Evolutionary conservation across 768 basidiomycete genomes (phyloP).

Genomic region (Lactarius hatsudake): DNA sequence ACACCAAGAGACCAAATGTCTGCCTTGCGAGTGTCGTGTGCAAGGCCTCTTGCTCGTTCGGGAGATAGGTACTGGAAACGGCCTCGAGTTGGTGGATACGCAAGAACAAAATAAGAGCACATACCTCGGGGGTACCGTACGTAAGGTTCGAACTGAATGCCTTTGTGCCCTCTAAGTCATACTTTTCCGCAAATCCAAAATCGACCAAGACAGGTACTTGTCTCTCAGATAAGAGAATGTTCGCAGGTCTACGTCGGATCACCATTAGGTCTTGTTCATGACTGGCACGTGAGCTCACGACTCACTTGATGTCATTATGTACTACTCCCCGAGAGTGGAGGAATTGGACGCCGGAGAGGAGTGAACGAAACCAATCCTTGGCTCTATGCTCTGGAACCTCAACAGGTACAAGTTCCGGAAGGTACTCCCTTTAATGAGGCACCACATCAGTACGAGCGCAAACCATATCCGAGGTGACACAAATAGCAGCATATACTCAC

Average conservation of each 20-base stretch:
- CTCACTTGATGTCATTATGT: constrained; percentile 93
- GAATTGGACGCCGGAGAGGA: constrained; percentile 80
- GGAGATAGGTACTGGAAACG: constrained; percentile 80
- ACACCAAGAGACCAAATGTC: constrained; percentile 85
- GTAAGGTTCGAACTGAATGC: constrained; percentile 82
- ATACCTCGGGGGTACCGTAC: constrained; percentile 89
- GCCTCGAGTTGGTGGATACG: background rate
- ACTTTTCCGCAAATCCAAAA: constrained; percentile 93
- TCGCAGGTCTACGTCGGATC: constrained; percentile 65
- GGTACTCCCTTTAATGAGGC: constrained; percentile 66
- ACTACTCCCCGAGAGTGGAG: constrained; percentile 81
- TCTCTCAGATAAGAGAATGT: constrained; percentile 79
- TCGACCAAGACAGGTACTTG: constrained; percentile 89
- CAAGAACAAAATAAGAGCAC: background rate
- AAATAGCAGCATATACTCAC: constrained; percentile 45
- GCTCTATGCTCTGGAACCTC: constrained; percentile 80
- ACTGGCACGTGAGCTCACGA: constrained; percentile 22
- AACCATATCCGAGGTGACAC: background rate
- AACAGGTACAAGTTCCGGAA: constrained; percentile 84
- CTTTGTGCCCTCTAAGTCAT: constrained; percentile 57
- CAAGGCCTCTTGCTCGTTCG: constrained; percentile 81
- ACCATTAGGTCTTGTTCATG: constrained; percentile 4
- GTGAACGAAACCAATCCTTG: constrained; percentile 75
- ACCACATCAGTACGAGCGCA: background rate
- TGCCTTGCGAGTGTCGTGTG: constrained; percentile 91